Evolutionary conservation across 208 protist genomes (phyloP).

Genomic region (Strigomonas galati): DNA sequence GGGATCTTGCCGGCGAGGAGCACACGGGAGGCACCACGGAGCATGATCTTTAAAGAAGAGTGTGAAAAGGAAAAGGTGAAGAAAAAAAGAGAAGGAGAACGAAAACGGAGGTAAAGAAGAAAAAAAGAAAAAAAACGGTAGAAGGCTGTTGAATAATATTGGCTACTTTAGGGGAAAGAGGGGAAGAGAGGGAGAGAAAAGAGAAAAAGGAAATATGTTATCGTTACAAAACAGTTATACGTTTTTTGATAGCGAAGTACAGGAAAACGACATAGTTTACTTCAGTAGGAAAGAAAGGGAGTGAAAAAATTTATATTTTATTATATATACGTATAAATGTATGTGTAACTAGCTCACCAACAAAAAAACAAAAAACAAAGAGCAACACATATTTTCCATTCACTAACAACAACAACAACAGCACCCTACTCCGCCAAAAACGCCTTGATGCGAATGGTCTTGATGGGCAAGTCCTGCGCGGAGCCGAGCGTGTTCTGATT

Average conservation of each 20-base stretch:
- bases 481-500: constrained; percentile 75
- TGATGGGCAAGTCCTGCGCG: constrained; percentile 77
- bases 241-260: too few species aligned
- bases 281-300: too few species aligned
- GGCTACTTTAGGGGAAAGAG: background rate
- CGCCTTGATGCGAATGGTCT: constrained; percentile 86
- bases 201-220: background rate
- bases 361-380: background rate
- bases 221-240: too few species aligned
- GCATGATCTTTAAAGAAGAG: constrained; percentile 17
- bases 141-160: background rate
- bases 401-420: background rate
- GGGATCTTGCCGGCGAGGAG: constrained; percentile 15
- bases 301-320: too few species aligned
- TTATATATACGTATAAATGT: constrained; percentile 1
- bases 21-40: constrained; percentile 18
- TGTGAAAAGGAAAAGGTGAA: constrained; percentile 8
- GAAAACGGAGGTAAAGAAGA: background rate
- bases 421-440: constrained; percentile 60
- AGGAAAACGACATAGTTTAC: too few species aligned
- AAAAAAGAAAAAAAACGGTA: background rate
- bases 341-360: background rate
- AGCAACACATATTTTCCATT: background rate
- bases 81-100: constrained; percentile 11
- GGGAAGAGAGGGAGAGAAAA: background rate